Evolutionary conservation across 2,329 filamentous ascomycete species (phyloP).

Genomic region (Fusarium concolor): DNA sequence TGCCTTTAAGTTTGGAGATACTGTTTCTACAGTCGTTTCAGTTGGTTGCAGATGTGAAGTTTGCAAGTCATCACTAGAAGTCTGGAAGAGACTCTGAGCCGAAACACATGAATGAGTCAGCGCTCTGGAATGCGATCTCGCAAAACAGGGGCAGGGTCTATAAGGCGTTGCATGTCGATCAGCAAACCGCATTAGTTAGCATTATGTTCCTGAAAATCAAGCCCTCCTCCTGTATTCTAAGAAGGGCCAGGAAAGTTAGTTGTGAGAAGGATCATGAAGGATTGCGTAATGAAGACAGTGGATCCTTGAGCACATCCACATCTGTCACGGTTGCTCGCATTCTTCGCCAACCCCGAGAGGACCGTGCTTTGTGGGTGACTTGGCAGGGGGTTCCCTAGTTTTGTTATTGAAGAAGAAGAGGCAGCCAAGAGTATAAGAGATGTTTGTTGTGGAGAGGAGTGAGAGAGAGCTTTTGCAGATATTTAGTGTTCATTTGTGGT

Average conservation of each 20-base stretch:
- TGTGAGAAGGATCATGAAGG: slow-evolving; percentile 6
- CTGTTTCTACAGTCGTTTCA: background rate
- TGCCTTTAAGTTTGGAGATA: background rate
- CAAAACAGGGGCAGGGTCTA: slow-evolving; percentile 10
- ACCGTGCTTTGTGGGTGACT: slow-evolving; percentile 32
- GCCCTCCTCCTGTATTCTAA: background rate
- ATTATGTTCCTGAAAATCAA: slow-evolving; percentile 26
- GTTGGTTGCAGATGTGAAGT: background rate
- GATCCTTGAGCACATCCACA: slow-evolving; percentile 11
- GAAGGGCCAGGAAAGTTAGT: slow-evolving; percentile 7
- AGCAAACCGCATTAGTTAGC: background rate
- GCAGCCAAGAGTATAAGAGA: slow-evolving; percentile 29
- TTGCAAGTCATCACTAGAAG: slow-evolving; percentile 7
- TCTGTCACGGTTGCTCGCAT: slow-evolving; percentile 33
- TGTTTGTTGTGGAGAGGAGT: background rate
- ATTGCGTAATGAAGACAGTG: slow-evolving; percentile 37
- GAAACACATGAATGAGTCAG: slow-evolving; percentile 18
- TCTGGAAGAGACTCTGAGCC: slow-evolving; percentile 1
- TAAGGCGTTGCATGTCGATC: slow-evolving; percentile 11
- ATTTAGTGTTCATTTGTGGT: background rate
- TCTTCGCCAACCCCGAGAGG: slow-evolving; percentile 41
- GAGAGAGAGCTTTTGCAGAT: slow-evolving; percentile 1
- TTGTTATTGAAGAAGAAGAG: slow-evolving; percentile 24
- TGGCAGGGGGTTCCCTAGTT: slow-evolving; percentile 21
- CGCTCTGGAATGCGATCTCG: slow-evolving; percentile 10